Percentiles rank a stretch among this genome's conserved stretches.
phyloP scores from a whole-genome alignment of 2,329 filamentous ascomycete genomes.

The Thyridium curvatum region DNA sequence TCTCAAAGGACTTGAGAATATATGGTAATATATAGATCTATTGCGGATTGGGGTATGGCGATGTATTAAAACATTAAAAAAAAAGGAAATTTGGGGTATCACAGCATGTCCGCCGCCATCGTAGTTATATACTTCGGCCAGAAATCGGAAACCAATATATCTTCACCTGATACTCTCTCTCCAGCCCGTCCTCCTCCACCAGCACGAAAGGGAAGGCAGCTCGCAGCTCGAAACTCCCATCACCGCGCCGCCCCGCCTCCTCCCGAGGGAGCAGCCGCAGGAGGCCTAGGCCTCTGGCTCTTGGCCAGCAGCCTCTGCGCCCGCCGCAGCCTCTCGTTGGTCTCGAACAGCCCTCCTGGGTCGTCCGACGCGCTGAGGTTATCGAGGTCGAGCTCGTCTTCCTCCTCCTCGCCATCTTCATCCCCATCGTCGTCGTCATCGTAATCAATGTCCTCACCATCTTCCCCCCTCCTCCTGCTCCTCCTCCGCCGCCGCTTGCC shows the following conservation, averaged over 20 bases:
- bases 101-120: no score
- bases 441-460: conserved; percentile 10
- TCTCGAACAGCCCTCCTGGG: conserved; percentile 21
- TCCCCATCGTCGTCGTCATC: conserved; percentile 4
- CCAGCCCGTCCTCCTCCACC: no score
- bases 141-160: no score
- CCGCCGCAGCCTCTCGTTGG: conserved; percentile 30
- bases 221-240: neutral
- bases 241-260: neutral
- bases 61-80: no score
- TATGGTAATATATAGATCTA: no score
- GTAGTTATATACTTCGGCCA: no score
- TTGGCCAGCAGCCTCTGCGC: conserved; percentile 30
- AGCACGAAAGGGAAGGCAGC: no score
- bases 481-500: neutral
- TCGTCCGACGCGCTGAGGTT: conserved; percentile 17
- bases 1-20: no score
- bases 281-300: conserved; percentile 4
- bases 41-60: no score
- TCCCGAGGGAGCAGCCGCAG: neutral
- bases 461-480: conserved; percentile 7
- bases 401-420: conserved; percentile 9
- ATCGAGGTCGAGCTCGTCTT: conserved; percentile 12
- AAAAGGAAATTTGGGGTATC: no score
- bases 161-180: no score